These are phyloP conservation scores for Casuarina glauca DNA, from an alignment of 306 rosid species.

Conservation along the genomic window DNA sequence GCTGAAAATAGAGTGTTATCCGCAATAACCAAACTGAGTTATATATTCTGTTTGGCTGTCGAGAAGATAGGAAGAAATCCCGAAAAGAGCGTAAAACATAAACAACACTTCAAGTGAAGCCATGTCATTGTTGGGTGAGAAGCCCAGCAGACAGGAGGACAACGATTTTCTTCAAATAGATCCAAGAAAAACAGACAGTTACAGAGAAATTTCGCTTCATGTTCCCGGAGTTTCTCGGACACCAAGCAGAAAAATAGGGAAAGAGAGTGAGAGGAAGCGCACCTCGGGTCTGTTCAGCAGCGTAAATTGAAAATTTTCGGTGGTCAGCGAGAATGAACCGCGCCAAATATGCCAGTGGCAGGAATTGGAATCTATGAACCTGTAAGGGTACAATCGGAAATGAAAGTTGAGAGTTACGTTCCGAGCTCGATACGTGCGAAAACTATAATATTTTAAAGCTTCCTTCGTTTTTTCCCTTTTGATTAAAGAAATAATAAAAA, in stretches of 20 bases:
- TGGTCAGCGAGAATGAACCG: neutral
- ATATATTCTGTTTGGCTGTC: neutral
- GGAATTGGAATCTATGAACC: neutral
- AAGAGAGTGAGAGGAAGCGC: neutral
- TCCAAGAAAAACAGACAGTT: neutral
- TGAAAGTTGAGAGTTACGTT: neutral
- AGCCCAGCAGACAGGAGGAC: neutral
- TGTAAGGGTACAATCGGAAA: neutral
- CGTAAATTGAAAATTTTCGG: neutral
- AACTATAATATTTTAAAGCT: too few relatives aligned
- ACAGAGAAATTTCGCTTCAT: neutral
- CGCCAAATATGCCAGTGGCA: constrained; percentile 12
- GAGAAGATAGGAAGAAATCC: neutral
- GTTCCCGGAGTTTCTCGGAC: constrained; percentile 10
- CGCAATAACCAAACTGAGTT: neutral
- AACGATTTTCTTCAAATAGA: neutral
- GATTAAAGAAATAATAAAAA: too few relatives aligned
- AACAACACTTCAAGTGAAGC: neutral
- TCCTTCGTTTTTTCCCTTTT: too few relatives aligned
- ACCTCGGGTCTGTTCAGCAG: neutral
- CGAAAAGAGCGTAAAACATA: neutral
- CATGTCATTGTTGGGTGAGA: neutral
- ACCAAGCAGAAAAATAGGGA: constrained; percentile 1
- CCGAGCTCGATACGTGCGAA: too few relatives aligned
- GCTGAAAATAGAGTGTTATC: too few relatives aligned